phyloP scores from a whole-genome alignment of 805 yeast genomes.

The Nakazawaea holstii region DNA sequence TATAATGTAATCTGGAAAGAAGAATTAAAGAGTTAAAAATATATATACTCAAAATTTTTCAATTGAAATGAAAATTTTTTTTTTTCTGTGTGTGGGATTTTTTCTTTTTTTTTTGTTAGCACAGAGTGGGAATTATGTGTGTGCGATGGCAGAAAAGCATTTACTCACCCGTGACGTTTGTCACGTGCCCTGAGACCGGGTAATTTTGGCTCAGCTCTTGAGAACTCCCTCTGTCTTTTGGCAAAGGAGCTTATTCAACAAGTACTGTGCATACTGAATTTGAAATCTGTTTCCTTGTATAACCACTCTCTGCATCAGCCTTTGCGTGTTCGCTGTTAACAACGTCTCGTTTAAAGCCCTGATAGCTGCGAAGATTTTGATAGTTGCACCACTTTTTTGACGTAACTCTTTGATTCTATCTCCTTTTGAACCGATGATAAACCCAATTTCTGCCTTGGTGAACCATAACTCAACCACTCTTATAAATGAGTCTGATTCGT shows the following conservation, averaged over 20 bases:
- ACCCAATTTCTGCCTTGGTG: constrained; percentile 30
- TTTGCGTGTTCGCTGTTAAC: constrained; percentile 12
- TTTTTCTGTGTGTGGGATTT: background rate
- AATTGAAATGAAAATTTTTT: constrained; percentile 1
- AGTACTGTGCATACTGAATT: constrained; percentile 20
- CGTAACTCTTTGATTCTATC: constrained; percentile 27
- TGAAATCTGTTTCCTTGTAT: constrained; percentile 24
- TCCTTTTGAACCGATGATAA: constrained; percentile 40
- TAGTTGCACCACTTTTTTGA: constrained; percentile 27
- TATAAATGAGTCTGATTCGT: too few species aligned
- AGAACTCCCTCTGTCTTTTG: constrained; percentile 9
- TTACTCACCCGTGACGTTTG: background rate
- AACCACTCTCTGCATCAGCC: constrained; percentile 21
- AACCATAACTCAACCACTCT: constrained; percentile 8
- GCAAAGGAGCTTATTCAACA: constrained; percentile 17
- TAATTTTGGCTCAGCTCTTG: background rate
- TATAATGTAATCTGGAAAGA: background rate
- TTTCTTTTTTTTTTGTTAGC: too few species aligned
- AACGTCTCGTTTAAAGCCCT: constrained; percentile 12
- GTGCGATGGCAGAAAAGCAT: constrained; percentile 13
- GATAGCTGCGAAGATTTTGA: constrained; percentile 32
- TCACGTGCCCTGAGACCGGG: background rate
- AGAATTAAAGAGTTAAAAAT: background rate
- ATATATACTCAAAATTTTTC: background rate
- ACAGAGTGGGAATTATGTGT: too few species aligned